Evolutionary conservation across 768 basidiomycete species (phyloP).

Genomic region (Trametes sanguinea): DNA sequence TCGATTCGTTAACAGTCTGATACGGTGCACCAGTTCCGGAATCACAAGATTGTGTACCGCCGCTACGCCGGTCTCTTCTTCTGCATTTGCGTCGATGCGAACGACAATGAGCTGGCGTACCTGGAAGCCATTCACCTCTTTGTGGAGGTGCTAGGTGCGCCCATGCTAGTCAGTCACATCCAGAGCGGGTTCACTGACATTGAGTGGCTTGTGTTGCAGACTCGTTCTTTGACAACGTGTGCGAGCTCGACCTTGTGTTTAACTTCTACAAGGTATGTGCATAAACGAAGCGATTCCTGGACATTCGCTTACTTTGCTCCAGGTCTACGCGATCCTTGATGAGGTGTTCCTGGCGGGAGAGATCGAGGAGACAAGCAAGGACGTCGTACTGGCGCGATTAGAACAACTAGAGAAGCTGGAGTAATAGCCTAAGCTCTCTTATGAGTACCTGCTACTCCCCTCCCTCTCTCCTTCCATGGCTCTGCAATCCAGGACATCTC

Average conservation of each 20-base stretch:
- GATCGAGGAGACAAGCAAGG: conserved; percentile 97
- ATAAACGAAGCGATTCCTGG: not conserved
- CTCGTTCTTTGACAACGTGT: conserved; percentile 98
- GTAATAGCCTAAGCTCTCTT: conserved; percentile 33
- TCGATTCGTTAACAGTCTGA: no score
- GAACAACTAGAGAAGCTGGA: conserved; percentile 94
- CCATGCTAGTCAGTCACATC: not conserved
- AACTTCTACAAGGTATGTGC: conserved; percentile 92
- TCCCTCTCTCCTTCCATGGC: not conserved
- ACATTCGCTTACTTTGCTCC: not conserved
- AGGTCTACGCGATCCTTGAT: conserved; percentile 98
- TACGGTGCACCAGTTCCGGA: conserved; percentile 71
- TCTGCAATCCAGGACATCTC: not conserved
- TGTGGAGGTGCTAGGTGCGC: conserved; percentile 92
- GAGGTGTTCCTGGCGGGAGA: conserved; percentile 99
- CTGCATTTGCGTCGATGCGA: conserved; percentile 95
- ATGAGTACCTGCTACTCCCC: not conserved
- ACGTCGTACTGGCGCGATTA: conserved; percentile 87
- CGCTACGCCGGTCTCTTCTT: conserved; percentile 79
- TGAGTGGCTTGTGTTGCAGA: conserved; percentile 49
- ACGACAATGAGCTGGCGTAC: conserved; percentile 97
- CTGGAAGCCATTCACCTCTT: conserved; percentile 98
- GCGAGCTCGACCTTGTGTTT: conserved; percentile 96
- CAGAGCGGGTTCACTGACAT: not conserved
- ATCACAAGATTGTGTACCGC: conserved; percentile 95